These are phyloP conservation scores for Paraphoma chrysanthemicola DNA, from an alignment of 2,329 filamentous ascomycete species.

Conservation along the genomic window DNA sequence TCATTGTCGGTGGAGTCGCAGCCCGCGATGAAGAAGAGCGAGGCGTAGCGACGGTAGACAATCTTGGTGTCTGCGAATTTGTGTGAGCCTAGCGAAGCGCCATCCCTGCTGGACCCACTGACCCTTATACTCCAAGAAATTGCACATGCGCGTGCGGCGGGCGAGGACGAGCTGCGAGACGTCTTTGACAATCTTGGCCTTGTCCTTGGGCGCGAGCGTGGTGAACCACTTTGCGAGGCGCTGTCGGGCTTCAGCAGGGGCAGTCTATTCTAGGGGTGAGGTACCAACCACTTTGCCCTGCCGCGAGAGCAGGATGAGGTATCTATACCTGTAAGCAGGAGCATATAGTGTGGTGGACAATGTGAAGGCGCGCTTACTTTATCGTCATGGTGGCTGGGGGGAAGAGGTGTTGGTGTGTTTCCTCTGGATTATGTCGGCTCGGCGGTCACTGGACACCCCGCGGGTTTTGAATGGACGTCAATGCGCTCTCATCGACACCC, in stretches of 20 bases:
- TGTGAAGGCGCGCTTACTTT: slow-evolving; percentile 52
- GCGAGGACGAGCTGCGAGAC: slow-evolving; percentile 97
- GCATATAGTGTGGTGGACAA: background rate
- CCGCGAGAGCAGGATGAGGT: slow-evolving; percentile 94
- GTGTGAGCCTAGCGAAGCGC: slow-evolving; percentile 33
- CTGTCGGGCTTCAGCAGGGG: slow-evolving; percentile 60
- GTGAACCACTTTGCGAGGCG: slow-evolving; percentile 99
- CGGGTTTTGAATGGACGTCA: slow-evolving; percentile 27
- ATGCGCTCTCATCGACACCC: slow-evolving; percentile 23
- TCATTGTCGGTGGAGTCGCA: slow-evolving; percentile 98
- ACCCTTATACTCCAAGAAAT: slow-evolving; percentile 99
- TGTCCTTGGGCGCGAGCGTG: slow-evolving; percentile 95
- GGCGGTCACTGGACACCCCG: slow-evolving; percentile 26
- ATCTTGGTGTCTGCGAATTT: slow-evolving; percentile 84
- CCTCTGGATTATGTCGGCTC: slow-evolving; percentile 11
- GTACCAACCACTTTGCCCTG: slow-evolving; percentile 96
- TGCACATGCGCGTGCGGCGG: slow-evolving; percentile 97
- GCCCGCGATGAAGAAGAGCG: slow-evolving; percentile 98
- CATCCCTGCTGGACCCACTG: slow-evolving; percentile 25
- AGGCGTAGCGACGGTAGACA: slow-evolving; percentile 97
- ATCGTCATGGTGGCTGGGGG: slow-evolving; percentile 58
- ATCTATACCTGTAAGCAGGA: slow-evolving; percentile 63
- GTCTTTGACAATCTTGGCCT: slow-evolving; percentile 99
- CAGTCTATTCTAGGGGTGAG: slow-evolving; percentile 37
- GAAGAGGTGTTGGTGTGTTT: slow-evolving; percentile 15